These are phyloP conservation scores for Podospora sp. DNA, from an alignment of 495 filamentous ascomycete species.

Conservation along the genomic window DNA sequence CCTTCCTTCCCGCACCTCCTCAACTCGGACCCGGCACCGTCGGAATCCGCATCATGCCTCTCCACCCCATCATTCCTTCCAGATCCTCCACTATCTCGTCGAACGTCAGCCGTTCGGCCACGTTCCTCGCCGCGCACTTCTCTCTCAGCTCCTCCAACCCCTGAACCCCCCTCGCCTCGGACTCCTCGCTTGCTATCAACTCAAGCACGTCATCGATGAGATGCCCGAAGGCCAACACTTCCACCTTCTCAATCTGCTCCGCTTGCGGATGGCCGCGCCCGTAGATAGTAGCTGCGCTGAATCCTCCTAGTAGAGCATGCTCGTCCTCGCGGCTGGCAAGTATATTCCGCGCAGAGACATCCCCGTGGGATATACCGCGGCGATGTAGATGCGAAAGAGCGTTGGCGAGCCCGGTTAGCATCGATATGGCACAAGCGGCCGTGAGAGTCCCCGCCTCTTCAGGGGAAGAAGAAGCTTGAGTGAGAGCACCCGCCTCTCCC, in stretches of 20 bases:
- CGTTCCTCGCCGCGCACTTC: constrained; percentile 22
- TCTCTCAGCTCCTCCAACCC: constrained; percentile 24
- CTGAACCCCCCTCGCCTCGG: constrained; percentile 13
- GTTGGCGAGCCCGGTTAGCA: constrained; percentile 45
- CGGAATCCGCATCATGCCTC: constrained; percentile 40
- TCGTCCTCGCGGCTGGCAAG: constrained; percentile 40
- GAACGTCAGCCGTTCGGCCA: constrained; percentile 29
- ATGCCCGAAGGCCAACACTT: constrained; percentile 50
- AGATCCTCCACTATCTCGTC: constrained; percentile 33
- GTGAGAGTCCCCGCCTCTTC: constrained; percentile 25
- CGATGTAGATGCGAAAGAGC: constrained; percentile 45
- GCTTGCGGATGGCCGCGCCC: constrained; percentile 14
- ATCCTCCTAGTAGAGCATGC: constrained; percentile 48
- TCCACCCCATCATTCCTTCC: constrained; percentile 35
- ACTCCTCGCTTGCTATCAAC: constrained; percentile 18
- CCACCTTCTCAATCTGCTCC: constrained; percentile 41
- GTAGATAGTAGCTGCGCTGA: constrained; percentile 51
- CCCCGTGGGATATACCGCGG: constrained; percentile 46
- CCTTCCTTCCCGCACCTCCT: not conserved
- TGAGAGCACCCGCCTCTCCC: too few species aligned
- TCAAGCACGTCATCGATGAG: constrained; percentile 46
- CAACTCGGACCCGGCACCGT: constrained; percentile 7
- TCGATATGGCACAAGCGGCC: constrained; percentile 31
- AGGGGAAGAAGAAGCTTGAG: too few species aligned
- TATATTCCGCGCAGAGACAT: constrained; percentile 49